Base-by-base conservation (phyloP, 345 rosid species). In the Leavenworthia alabamica region DNA sequence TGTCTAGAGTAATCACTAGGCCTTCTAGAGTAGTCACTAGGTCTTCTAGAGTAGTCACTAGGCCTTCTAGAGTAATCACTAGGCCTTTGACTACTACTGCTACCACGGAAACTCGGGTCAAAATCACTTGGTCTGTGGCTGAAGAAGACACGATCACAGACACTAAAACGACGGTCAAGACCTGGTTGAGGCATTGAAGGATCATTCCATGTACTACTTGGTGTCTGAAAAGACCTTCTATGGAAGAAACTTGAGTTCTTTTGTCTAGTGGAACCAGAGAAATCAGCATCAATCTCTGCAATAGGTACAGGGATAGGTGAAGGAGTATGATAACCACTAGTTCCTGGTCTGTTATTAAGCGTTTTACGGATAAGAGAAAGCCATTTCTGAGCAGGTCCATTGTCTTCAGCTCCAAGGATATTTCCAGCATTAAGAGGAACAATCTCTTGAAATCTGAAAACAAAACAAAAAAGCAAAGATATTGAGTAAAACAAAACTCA, bases 321-420 rank as follows among this genome's bases (percentile, higher is more conserved):
- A 2, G 97, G 92, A 10, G 97, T 83, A 67, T 88, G 87, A 68
- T 74, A 86, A 4, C 77, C 96, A 60, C 90, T 86, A 17, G 83
- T 79, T 70, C 99, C 99, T 9, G 97, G 97, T 67, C 84, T 87
- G 81, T 76, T 81, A 60, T 90, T 93, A 2, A 93, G 83, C 29
- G 97, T 82, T 77, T 67, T 93, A 11, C 95, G 77, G 29, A 93
- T 77, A 12, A 90, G 83, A 59, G 95, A 79, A 50, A 81, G 73
- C 99, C 99, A 93, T 78, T 93, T 93, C 60, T 93, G 87, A 63
- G 97, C 97, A 27, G 97, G 99, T 13, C 97, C 99, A 55, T 89
- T 93, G 82, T 93, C 97, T 83, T 93, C 99, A 44, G 96, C 83
- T 14, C 96, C 99, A 32, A 93, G 88, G 73, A 93, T 71, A 70